Evolutionary conservation across 768 basidiomycete species (phyloP).

Genomic region (Filobasidium floriforme): DNA sequence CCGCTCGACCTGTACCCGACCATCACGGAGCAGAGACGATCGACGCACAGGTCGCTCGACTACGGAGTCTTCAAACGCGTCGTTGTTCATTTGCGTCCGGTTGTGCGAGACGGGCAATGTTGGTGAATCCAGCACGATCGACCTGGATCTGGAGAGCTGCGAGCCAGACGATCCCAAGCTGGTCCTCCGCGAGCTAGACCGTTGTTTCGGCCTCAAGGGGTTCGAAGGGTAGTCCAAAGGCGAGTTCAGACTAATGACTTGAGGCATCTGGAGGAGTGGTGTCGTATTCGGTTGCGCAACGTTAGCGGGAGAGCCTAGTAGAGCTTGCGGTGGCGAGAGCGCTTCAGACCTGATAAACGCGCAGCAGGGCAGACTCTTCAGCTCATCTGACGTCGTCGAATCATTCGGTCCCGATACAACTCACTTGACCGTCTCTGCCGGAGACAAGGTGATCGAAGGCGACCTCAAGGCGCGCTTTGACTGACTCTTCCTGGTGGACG

Average conservation of each 20-base stretch:
- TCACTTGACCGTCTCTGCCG: slow-evolving; percentile 1
- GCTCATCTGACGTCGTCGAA: no score
- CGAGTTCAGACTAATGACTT: background rate
- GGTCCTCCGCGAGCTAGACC: background rate
- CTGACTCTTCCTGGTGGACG: slow-evolving; percentile 1
- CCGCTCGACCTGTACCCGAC: background rate
- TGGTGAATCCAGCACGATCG: background rate
- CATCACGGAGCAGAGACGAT: background rate
- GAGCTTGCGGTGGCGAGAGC: no score
- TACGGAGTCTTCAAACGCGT: background rate
- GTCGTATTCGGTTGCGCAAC: no score
- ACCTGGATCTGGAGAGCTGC: background rate
- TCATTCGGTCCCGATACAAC: no score
- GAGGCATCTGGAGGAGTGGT: background rate
- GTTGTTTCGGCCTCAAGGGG: background rate
- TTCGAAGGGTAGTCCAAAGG: background rate
- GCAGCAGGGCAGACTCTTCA: no score
- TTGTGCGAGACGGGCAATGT: background rate
- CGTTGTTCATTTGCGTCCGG: background rate
- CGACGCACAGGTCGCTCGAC: background rate
- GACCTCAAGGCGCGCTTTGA: background rate
- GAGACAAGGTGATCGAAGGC: background rate
- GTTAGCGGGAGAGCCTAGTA: no score
- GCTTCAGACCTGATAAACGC: no score
- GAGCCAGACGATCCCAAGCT: background rate